phyloP scores from a whole-genome alignment of 2,329 filamentous ascomycete species.

The Periglandula ipomoeae region DNA sequence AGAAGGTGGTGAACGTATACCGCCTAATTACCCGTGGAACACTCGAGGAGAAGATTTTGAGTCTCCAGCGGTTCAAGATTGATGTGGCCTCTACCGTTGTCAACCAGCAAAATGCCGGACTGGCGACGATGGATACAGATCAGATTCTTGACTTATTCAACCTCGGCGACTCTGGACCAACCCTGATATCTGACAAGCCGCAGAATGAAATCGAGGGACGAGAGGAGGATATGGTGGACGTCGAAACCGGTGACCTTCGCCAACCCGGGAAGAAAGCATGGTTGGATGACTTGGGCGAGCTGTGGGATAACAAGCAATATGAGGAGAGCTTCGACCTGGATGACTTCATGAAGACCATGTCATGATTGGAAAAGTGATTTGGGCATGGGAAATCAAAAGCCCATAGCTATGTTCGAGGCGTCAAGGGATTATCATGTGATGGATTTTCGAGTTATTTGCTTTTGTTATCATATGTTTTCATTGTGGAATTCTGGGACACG shows the following conservation, averaged over 20 bases:
- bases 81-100: slow-evolving; percentile 97
- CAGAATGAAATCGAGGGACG: slow-evolving; percentile 50
- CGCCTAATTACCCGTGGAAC: slow-evolving; percentile 92
- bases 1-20: slow-evolving; percentile 99
- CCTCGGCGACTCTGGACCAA: slow-evolving; percentile 68
- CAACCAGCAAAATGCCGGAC: slow-evolving; percentile 94
- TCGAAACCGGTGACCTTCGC: slow-evolving; percentile 83
- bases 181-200: slow-evolving; percentile 52
- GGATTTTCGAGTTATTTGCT: background rate
- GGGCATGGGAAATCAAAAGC: background rate
- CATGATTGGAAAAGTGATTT: slow-evolving; percentile 27
- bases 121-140: slow-evolving; percentile 95
- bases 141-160: slow-evolving; percentile 97
- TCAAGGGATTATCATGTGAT: background rate
- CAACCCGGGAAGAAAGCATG: slow-evolving; percentile 96
- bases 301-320: slow-evolving; percentile 97
- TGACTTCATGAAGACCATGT: slow-evolving; percentile 92
- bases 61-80: slow-evolving; percentile 97
- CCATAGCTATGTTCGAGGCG: background rate
- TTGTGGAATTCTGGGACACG: background rate
- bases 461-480: background rate
- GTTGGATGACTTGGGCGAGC: slow-evolving; percentile 86
- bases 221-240: slow-evolving; percentile 83
- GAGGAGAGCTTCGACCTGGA: slow-evolving; percentile 97
- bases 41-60: slow-evolving; percentile 96